Evolutionary conservation across 768 basidiomycete species (phyloP), one percentile per base, ranked within the genome.

Genomic region (Phylloporus sp.): DNA sequence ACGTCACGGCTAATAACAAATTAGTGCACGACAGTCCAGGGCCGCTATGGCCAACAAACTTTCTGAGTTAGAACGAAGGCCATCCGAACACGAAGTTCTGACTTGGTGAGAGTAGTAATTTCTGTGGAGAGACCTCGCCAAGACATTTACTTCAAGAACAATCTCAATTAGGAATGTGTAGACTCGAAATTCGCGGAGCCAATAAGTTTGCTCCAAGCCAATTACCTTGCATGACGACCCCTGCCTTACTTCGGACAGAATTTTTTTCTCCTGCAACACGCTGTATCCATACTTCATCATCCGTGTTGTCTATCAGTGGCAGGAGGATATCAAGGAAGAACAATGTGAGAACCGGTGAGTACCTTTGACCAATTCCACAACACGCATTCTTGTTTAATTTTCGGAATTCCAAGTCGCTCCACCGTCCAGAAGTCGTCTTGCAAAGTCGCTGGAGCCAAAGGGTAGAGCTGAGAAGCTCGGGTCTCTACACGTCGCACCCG

Each of bases 381-480:
- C 31, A 1, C 4, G 13, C 3, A 2, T 24, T 26, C 12, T 52
- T 12, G 41, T 43, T 10, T 9, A 49, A 1, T 35, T 50, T 20
- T 42, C 29, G 24, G 36, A 35, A 29, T 18, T 36, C 20, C 12
- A 24, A 27, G 42, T 43, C 66, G 64, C 24, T 24, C 53, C 65
- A 16, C 55, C 66, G 1, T 60, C 65, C 4, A 66, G 56, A 50
- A 53, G n/a, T 6, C 63, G 68, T 9, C 66, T 67, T 5, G 63
- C 63, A 42, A 55, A 58, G 45, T 66, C 65, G 11, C 45, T 70
- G 34, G 50, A 69, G n/a, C 63, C 65, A 2, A 56, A 52, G 7
- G 63, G 63, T 4, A 65, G 47, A 35, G 58, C 62, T 6, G 65
- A 65, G 32, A 62, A 53, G 40, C 56, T 65, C 9, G 65, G 66